A percentile compares a stretch with the other conserved stretches of the same genome.
These are phyloP conservation scores for Zymoseptoria crescenta DNA, from an alignment of 2,329 filamentous ascomycete genomes.

Conservation along the genomic window DNA sequence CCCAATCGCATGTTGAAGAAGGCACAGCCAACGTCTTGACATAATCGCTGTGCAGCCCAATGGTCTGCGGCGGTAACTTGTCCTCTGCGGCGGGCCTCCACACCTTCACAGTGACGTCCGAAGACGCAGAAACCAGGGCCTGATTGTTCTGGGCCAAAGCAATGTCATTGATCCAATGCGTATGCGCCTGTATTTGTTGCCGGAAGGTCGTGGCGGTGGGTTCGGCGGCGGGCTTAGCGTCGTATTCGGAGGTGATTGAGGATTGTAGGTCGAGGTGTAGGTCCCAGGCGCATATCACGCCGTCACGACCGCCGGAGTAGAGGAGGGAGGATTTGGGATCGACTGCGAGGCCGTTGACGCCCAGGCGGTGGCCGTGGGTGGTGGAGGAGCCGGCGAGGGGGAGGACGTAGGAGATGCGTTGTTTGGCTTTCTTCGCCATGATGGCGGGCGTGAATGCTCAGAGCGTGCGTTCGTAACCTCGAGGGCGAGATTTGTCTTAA, in stretches of 20 bases:
- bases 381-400: slow-evolving; percentile 60
- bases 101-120: slow-evolving; percentile 86
- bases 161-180: slow-evolving; percentile 94
- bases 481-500: neutral
- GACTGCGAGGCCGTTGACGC: slow-evolving; percentile 88
- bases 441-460: neutral
- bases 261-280: slow-evolving; percentile 60
- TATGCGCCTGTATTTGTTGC: slow-evolving; percentile 70
- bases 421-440: slow-evolving; percentile 47
- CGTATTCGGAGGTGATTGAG: slow-evolving; percentile 27
- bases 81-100: slow-evolving; percentile 70
- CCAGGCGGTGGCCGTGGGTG: slow-evolving; percentile 74
- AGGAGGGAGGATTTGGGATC: slow-evolving; percentile 76
- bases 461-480: neutral
- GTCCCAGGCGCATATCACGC: slow-evolving; percentile 93
- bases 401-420: slow-evolving; percentile 54
- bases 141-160: slow-evolving; percentile 68
- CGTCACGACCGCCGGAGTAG: slow-evolving; percentile 92
- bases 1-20: slow-evolving; percentile 64
- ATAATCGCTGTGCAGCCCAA: slow-evolving; percentile 92
- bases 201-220: slow-evolving; percentile 46
- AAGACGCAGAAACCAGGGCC: slow-evolving; percentile 79
- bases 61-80: slow-evolving; percentile 61
- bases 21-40: slow-evolving; percentile 89
- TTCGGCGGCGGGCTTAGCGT: slow-evolving; percentile 25